Evolutionary conservation across 257 asterid species (phyloP).

Genomic region (Euphrasia confusa): DNA sequence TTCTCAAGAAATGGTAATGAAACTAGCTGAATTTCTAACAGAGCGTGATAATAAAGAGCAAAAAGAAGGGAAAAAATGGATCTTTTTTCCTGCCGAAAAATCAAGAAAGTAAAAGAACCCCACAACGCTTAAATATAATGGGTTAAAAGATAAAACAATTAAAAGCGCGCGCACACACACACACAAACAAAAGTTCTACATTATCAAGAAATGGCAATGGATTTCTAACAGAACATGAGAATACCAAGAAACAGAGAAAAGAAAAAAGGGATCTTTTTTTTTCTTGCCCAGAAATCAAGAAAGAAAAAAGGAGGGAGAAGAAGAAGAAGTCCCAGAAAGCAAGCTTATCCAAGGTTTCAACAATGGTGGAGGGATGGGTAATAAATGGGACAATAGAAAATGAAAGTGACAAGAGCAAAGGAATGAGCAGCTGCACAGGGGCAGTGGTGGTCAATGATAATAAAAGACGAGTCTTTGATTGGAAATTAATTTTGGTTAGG

Average conservation of each 20-base stretch:
- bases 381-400: conserved; percentile 29
- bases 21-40: conserved; percentile 14
- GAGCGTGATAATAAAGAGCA: conserved; percentile 15
- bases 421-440: conserved; percentile 14
- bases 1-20: conserved; percentile 22
- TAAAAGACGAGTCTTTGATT: conserved; percentile 24
- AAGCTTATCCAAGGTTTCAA: conserved; percentile 23
- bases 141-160: no score
- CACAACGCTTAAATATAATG: no score
- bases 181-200: no score
- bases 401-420: conserved; percentile 39
- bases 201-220: no score
- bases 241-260: no score
- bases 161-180: no score
- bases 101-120: conserved; percentile 19
- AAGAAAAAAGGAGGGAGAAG: background rate
- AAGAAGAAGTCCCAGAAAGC: conserved; percentile 16
- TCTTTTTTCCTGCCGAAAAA: conserved; percentile 28
- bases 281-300: background rate
- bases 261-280: no score
- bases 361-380: conserved; percentile 23
- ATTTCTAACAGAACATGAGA: no score
- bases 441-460: conserved; percentile 28
- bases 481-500: conserved; percentile 31
- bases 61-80: background rate